Evolutionary conservation across 1,284 basidiomycete genomes (phyloP).

Genomic region (Amylostereum chailletii): DNA sequence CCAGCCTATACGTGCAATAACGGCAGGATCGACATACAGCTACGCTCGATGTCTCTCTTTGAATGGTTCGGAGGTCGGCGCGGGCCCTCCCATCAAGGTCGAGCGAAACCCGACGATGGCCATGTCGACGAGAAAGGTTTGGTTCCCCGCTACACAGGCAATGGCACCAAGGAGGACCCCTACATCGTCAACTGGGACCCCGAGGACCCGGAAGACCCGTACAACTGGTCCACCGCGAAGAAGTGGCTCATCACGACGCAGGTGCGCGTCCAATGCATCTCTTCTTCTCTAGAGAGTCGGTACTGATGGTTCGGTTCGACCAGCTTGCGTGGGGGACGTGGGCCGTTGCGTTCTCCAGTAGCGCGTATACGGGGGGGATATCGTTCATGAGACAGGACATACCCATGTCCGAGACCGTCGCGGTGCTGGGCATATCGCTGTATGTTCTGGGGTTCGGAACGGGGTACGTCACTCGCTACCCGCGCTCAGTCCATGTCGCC

Average conservation of each 20-base stretch:
- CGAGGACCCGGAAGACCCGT: conserved; percentile 52
- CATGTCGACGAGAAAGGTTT: conserved; percentile 4
- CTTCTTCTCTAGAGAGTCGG: neutral
- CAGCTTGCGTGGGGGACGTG: conserved; percentile 42
- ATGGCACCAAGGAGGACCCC: conserved; percentile 40
- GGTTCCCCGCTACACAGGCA: conserved; percentile 22
- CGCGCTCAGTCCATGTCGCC: conserved; percentile 1
- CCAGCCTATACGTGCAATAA: too few relatives aligned
- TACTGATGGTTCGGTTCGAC: neutral
- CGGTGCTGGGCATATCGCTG: conserved; percentile 52
- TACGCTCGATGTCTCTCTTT: too few relatives aligned
- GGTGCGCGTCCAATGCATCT: conserved; percentile 21
- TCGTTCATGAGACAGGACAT: conserved; percentile 37
- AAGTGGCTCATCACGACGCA: conserved; percentile 51
- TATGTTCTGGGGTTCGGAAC: conserved; percentile 43
- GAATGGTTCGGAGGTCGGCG: too few relatives aligned
- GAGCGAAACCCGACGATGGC: too few relatives aligned
- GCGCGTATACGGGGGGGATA: conserved; percentile 50
- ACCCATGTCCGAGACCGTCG: conserved; percentile 41
- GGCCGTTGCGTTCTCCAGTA: conserved; percentile 56
- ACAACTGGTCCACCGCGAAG: conserved; percentile 44
- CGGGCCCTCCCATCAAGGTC: too few relatives aligned
- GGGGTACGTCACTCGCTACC: conserved; percentile 18
- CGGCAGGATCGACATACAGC: too few relatives aligned
- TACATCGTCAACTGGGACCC: conserved; percentile 50